Percentiles rank a stretch among this genome's conserved stretches.
These are phyloP conservation scores for Fomitopsis palustris DNA, from an alignment of 1,284 basidiomycete species.

Conservation along the genomic window DNA sequence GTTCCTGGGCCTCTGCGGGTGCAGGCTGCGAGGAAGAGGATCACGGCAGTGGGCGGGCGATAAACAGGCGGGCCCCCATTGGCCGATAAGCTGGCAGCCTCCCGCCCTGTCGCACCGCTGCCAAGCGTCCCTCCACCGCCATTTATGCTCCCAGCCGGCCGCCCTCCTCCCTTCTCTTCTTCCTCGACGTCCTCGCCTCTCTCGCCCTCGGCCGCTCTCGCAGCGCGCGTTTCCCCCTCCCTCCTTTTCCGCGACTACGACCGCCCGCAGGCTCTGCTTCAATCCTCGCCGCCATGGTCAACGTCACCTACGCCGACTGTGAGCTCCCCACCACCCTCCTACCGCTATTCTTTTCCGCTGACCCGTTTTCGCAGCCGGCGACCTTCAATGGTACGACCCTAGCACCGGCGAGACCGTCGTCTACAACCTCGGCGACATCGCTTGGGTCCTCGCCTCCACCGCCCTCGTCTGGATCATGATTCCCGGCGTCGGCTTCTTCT, in stretches of 20 bases:
- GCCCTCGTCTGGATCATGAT: slow-evolving; percentile 91
- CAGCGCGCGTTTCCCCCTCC: neutral
- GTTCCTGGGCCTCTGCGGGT: no score
- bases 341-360: neutral
- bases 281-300: slow-evolving; percentile 39
- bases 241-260: neutral
- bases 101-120: neutral
- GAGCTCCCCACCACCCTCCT: slow-evolving; percentile 17
- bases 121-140: neutral
- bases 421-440: slow-evolving; percentile 80
- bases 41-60: neutral
- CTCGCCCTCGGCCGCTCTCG: neutral
- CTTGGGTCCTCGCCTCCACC: slow-evolving; percentile 70
- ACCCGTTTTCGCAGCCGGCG: slow-evolving; percentile 19
- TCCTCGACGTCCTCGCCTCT: slow-evolving; percentile 1
- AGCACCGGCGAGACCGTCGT: slow-evolving; percentile 34
- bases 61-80: neutral
- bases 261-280: neutral
- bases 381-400: slow-evolving; percentile 35
- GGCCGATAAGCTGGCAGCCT: neutral
- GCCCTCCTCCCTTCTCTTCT: slow-evolving; percentile 1
- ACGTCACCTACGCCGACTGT: slow-evolving; percentile 51
- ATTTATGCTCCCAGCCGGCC: neutral
- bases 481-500: slow-evolving; percentile 88
- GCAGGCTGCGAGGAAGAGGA: neutral